Evolutionary conservation across 805 yeast genomes (phyloP), one percentile per base, ranked within the genome.

Genomic region (Komagataella mondaviorum): DNA sequence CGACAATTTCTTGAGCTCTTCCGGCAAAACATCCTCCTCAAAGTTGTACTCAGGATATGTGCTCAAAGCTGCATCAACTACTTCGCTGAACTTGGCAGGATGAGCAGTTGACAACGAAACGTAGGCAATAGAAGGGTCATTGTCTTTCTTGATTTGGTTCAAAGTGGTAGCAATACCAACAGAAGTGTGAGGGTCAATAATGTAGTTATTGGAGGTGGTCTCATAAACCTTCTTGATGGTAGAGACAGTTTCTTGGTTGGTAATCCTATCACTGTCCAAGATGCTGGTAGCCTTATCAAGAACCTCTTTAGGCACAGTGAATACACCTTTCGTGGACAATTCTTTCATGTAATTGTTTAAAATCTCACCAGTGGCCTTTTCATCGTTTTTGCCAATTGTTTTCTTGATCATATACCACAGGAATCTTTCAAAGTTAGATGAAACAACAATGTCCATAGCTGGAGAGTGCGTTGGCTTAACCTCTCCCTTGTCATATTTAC

Each of bases 81-180:
- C 99, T 56, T 88, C 97, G 23, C 96, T 87, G 63, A 93, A 93
- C 70, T 93, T 93, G 54, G 99, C 99, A 46, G 99, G 99, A 66
- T 93, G 99, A 6, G 99, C 99, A 48, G 99, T 93, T 8, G 97
- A 85, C 53, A 93, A 77, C 4, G 96, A 85, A 47, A 93, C 75
- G 63, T 77, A 77, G 45, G 73, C 67, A 24, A 71, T 63, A 20
- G 66, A 53, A 7, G 55, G 60, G 44, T 69, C 67, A 23, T 66
- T 63, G 47, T 71, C 75, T 24, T 65, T 61, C 14, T 71, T 72
- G 51, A 85, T 77, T 61, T 78, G 73, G 57, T 82, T 75, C 57
- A 83, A 75, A 45, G 93, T 72, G 18, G 95, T 85, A 54, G 84
- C 77, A 48, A 93, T 85, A 63, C 98, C 99, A 51, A 93, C 96